phyloP scores from a whole-genome alignment of 2,329 filamentous ascomycete species.

The Fusarium nematophilum region DNA sequence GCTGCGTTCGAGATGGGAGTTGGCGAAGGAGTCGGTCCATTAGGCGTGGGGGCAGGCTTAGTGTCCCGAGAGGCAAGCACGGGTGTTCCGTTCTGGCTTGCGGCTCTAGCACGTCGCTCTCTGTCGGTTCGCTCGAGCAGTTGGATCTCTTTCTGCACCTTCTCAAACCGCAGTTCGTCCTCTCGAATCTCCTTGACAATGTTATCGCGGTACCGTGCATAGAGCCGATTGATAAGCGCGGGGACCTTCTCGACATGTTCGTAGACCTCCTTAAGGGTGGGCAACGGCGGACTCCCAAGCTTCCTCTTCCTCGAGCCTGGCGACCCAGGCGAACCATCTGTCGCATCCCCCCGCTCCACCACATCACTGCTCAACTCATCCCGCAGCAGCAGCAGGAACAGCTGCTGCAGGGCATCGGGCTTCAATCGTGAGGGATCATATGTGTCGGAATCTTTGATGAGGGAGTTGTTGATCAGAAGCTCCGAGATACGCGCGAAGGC shows the following conservation, averaged over 20 bases:
- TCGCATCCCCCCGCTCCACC: conserved; percentile 47
- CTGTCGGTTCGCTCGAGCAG: conserved; percentile 68
- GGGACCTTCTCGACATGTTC: conserved; percentile 77
- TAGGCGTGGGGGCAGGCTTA: conserved; percentile 42
- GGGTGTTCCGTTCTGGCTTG: conserved; percentile 50
- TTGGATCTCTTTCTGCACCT: conserved; percentile 74
- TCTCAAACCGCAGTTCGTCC: conserved; percentile 76
- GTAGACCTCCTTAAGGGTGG: conserved; percentile 73
- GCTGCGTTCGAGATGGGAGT: conserved; percentile 30
- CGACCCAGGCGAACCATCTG: conserved; percentile 60
- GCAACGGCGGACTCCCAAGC: conserved; percentile 71
- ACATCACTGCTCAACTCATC: conserved; percentile 76
- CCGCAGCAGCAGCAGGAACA: conserved; percentile 80
- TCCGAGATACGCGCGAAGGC: conserved; percentile 80
- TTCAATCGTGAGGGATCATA: conserved; percentile 81
- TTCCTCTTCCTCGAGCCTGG: conserved; percentile 80
- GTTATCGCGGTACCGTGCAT: conserved; percentile 77
- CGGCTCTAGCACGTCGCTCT: conserved; percentile 51
- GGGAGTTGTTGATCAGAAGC: conserved; percentile 76
- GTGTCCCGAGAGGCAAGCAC: conserved; percentile 48
- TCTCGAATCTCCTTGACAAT: conserved; percentile 77
- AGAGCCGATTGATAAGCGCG: conserved; percentile 77
- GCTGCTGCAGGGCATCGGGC: conserved; percentile 80
- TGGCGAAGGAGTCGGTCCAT: conserved; percentile 40
- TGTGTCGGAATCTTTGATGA: conserved; percentile 75